phyloP scores from a whole-genome alignment of 768 basidiomycete genomes.

The Boletus huronensis region DNA sequence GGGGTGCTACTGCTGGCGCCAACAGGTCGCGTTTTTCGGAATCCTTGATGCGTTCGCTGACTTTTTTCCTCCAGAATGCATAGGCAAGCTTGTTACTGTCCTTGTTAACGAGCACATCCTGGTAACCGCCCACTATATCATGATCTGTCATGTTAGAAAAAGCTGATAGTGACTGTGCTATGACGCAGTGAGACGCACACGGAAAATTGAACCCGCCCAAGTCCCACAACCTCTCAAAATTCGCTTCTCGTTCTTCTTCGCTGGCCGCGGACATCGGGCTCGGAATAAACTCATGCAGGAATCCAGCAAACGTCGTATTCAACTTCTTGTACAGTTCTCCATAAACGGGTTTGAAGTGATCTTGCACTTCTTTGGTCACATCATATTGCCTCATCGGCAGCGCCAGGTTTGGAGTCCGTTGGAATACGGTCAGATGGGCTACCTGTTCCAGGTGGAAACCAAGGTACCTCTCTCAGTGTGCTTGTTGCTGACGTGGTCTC shows the following conservation, averaged over 20 bases:
- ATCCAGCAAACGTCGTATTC: neutral
- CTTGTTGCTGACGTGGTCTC: neutral
- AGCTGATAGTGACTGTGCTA: no score
- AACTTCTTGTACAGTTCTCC: constrained; percentile 4
- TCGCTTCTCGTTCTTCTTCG: constrained; percentile 7
- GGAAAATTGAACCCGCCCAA: constrained; percentile 6
- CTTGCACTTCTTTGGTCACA: constrained; percentile 2
- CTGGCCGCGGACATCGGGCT: neutral
- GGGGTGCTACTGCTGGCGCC: constrained; percentile 11
- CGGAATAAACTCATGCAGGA: neutral
- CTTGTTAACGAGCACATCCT: neutral
- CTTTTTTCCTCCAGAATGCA: constrained; percentile 15
- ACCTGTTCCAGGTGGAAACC: neutral
- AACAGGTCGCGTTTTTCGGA: constrained; percentile 10
- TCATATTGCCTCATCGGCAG: constrained; percentile 8
- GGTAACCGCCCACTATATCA: constrained; percentile 6
- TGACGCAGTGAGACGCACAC: neutral
- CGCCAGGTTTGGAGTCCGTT: constrained; percentile 15
- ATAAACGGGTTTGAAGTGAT: constrained; percentile 14
- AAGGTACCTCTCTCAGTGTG: neutral
- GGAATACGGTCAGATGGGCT: constrained; percentile 11
- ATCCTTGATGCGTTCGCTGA: constrained; percentile 12
- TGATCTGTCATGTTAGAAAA: neutral
- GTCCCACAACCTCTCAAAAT: constrained; percentile 11
- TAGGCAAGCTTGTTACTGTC: constrained; percentile 2